Base-by-base conservation (phyloP, 1,284 basidiomycete species). In the Apiotrichum siamense region DNA sequence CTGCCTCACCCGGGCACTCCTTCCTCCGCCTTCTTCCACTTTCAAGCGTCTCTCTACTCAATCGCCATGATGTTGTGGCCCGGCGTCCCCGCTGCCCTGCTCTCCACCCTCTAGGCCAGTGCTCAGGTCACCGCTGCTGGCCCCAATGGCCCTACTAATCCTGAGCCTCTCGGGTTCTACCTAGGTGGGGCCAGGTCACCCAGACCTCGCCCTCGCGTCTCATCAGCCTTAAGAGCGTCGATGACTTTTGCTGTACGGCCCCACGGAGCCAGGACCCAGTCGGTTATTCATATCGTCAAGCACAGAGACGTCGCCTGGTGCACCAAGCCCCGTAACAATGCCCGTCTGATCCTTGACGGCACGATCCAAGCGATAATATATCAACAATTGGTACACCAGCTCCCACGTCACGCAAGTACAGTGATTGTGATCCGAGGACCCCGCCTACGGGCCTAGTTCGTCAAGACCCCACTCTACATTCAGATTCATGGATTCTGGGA, bases 401-500 rank as follows among this genome's bases (percentile, higher is more conserved):
- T n/a, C n/a, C n/a, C n/a, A n/a, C n/a, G n/a, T n/a, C n/a, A n/a
- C n/a, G n/a, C n/a, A n/a, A n/a, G n/a, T n/a, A n/a, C n/a, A n/a
- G n/a, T n/a, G n/a, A n/a, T n/a, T n/a, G n/a, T n/a, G n/a, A n/a
- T n/a, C n/a, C n/a, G n/a, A n/a, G n/a, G n/a, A n/a, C n/a, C n/a
- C n/a, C n/a, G n/a, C n/a, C n/a, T n/a, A n/a, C n/a, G n/a, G 47
- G 66, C 64, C 33, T 47, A 69, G 62, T 67, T 69, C 57, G 65
- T 67, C 60, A 64, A 63, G 54, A 67, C 72, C 38, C 50, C 66
- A 39, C 29, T 54, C 10, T 76, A 73, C 55, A 73, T 78, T 43
- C 77, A 78, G 65, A 66, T 80, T 44, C 66, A 72, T 60, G 77
- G 76, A 27, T 66, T 61, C 57, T 66, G 67, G 54, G 72, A 74